Conservation (phyloP, 83 land plant species). For the Isoetes engelmannii region DNA sequence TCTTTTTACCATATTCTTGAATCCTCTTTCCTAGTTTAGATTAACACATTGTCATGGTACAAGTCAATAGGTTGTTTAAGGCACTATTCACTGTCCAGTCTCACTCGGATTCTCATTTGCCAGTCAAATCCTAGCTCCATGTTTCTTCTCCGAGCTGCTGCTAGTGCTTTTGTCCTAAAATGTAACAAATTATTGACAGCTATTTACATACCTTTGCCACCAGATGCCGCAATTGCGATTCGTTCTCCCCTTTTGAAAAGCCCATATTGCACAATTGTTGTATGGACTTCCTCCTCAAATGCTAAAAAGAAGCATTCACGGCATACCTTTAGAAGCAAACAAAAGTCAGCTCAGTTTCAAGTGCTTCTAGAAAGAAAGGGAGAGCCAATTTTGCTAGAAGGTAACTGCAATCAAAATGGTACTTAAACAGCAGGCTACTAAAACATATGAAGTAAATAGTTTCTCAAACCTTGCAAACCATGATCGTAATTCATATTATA, state of each 20-base stretch:
- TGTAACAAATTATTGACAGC: neutral
- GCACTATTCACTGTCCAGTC: neutral
- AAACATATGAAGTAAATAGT: neutral
- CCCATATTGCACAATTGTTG: conserved; percentile 61
- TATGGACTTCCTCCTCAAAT: conserved; percentile 87
- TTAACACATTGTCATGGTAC: neutral
- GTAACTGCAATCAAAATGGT: neutral
- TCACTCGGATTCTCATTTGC: neutral
- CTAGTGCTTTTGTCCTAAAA: neutral
- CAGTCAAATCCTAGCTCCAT: no score
- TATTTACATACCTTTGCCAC: conserved; percentile 74
- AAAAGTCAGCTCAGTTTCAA: no score
- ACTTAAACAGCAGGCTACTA: neutral
- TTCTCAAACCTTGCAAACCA: no score
- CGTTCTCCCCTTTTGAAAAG: conserved; percentile 85
- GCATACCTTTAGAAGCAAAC: conserved; percentile 53
- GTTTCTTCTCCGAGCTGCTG: no score
- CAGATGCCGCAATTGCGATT: conserved; percentile 90
- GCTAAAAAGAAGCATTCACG: conserved; percentile 74
- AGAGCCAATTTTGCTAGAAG: no score
- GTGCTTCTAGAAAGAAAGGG: no score
- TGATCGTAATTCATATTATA: no score
- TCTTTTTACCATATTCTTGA: no score
- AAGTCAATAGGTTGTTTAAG: neutral
- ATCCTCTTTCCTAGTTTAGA: neutral